Percentiles rank a stretch among this genome's conserved stretches.
Conservation (phyloP, 768 basidiomycete genomes). For the Russula dissimulans region DNA sequence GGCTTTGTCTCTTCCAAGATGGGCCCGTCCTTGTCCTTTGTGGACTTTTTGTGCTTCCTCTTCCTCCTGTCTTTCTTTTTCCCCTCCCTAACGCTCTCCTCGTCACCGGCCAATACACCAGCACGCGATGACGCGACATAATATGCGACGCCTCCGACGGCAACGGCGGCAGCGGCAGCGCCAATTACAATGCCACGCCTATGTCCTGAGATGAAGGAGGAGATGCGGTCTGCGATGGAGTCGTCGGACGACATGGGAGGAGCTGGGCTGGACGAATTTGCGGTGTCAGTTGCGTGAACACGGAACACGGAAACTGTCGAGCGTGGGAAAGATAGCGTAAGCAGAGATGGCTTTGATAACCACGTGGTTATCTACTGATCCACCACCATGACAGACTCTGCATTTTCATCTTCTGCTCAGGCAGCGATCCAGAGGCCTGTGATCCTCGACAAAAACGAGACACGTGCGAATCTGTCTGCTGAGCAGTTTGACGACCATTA, state of each 20-base stretch:
- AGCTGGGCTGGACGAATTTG: neutral
- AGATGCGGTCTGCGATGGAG: constrained; percentile 51
- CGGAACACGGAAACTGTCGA: neutral
- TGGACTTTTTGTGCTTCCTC: constrained; percentile 38
- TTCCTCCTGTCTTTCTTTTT: constrained; percentile 45
- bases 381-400: constrained; percentile 2
- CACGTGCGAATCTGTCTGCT: constrained; percentile 24
- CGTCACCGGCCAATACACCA: constrained; percentile 21
- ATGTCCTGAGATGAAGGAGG: constrained; percentile 66
- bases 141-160: constrained; percentile 68
- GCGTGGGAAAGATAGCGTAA: constrained; percentile 7
- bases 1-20: constrained; percentile 69
- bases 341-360: neutral
- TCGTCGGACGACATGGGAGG: constrained; percentile 26
- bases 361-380: neutral
- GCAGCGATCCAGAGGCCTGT: constrained; percentile 54
- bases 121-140: constrained; percentile 52
- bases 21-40: constrained; percentile 57
- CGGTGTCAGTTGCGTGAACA: neutral
- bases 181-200: constrained; percentile 67
- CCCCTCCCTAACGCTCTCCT: constrained; percentile 23
- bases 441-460: constrained; percentile 35
- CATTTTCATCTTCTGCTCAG: constrained; percentile 51
- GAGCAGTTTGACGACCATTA: constrained; percentile 56
- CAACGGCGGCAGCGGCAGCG: constrained; percentile 60